Conservation (phyloP, 768 basidiomycete genomes). For the Coprinopsis cinerea region DNA sequence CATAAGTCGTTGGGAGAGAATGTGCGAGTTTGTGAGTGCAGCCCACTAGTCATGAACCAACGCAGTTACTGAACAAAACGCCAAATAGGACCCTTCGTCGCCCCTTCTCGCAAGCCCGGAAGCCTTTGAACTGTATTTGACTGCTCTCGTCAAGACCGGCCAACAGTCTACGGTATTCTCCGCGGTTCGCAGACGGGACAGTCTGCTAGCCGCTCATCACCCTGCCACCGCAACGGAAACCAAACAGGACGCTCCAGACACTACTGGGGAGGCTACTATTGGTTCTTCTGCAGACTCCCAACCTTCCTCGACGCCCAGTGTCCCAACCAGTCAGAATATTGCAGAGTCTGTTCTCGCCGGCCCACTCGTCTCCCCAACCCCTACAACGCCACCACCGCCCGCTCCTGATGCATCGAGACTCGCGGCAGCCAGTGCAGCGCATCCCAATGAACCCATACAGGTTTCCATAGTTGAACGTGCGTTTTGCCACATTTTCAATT, state of each 20-base stretch:
- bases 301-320: conserved; percentile 8
- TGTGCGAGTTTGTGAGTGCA: conserved; percentile 69
- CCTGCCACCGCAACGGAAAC: conserved; percentile 12
- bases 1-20: conserved; percentile 76
- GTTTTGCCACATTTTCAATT: conserved; percentile 21
- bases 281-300: not conserved
- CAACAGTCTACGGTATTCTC: conserved; percentile 50
- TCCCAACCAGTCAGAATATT: conserved; percentile 32
- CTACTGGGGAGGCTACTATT: not conserved
- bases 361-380: conserved; percentile 14
- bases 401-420: conserved; percentile 24
- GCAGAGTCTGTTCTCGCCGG: conserved; percentile 44
- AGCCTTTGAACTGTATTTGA: conserved; percentile 74
- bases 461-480: conserved; percentile 80
- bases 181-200: conserved; percentile 68
- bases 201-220: conserved; percentile 40
- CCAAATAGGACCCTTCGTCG: conserved; percentile 54
- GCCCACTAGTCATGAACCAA: not conserved
- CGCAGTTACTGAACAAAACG: conserved; percentile 7
- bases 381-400: conserved; percentile 18
- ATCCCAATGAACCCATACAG: conserved; percentile 58
- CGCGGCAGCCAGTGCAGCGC: conserved; percentile 19
- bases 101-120: conserved; percentile 64
- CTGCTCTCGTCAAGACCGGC: conserved; percentile 54
- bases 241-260: conserved; percentile 13